phyloP scores from a whole-genome alignment of 2,329 filamentous ascomycete species.

The Ophiocordyceps sinensis region DNA sequence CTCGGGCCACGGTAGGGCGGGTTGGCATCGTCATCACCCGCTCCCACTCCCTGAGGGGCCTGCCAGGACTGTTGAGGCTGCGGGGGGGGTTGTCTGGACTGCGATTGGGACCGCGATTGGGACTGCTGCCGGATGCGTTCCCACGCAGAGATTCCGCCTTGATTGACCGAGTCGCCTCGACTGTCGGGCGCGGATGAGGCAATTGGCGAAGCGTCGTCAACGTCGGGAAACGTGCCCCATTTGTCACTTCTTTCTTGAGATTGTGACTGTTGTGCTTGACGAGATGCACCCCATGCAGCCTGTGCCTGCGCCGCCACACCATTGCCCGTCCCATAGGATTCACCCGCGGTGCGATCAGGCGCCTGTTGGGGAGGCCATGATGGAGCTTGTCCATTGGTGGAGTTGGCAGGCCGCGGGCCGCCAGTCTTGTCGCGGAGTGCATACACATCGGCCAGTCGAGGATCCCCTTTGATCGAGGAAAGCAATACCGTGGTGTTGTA shows the following conservation, averaged over 20 bases:
- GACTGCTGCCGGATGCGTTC: conserved; percentile 27
- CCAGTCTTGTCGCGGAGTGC: too few relatives aligned
- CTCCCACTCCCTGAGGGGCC: conserved; percentile 4
- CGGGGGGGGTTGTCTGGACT: conserved; percentile 8
- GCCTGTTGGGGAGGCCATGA: too few relatives aligned
- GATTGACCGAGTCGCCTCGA: conserved; percentile 3
- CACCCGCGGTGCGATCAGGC: not conserved
- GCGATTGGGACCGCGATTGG: conserved; percentile 6
- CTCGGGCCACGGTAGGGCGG: conserved; percentile 5
- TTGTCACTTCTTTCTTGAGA: not conserved
- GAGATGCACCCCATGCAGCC: conserved; percentile 5
- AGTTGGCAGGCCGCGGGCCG: too few relatives aligned
- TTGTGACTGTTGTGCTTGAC: conserved; percentile 3
- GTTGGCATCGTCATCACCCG: conserved; percentile 12
- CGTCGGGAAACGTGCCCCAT: conserved; percentile 14
- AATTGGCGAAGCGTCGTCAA: conserved; percentile 30
- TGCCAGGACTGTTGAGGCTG: conserved; percentile 8
- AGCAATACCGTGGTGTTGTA: too few relatives aligned
- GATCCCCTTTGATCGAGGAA: conserved; percentile 10
- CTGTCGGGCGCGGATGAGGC: conserved; percentile 11
- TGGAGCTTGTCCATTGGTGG: too few relatives aligned
- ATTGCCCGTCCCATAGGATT: not conserved
- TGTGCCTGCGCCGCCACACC: conserved; percentile 1
- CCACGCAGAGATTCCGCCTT: conserved; percentile 24
- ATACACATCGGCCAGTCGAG: conserved; percentile 14